phyloP scores from a whole-genome alignment of 1,139 yeast genomes.

The Candida sojae region DNA sequence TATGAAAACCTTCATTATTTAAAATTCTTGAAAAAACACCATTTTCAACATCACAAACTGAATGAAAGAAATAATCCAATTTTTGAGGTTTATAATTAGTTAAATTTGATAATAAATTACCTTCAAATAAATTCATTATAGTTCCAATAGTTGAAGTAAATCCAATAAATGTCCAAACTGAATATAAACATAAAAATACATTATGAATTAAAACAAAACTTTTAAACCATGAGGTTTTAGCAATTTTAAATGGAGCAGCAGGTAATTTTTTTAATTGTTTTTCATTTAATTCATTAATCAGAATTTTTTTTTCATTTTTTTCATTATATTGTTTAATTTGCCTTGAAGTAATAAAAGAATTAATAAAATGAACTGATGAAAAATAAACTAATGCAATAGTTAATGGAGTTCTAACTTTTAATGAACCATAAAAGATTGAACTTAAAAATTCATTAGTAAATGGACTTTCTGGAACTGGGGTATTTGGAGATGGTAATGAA shows the following conservation, averaged over 20 bases:
- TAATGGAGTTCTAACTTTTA: conserved; percentile 52
- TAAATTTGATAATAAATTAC: conserved; percentile 13
- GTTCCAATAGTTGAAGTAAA: conserved; percentile 54
- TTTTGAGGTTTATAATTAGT: conserved; percentile 11
- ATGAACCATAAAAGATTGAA: conserved; percentile 28
- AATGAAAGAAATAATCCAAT: conserved; percentile 47
- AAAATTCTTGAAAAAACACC: conserved; percentile 51
- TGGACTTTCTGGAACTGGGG: conserved; percentile 40
- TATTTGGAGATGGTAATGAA: conserved; percentile 29
- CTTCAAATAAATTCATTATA: conserved; percentile 32
- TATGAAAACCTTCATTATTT: conserved; percentile 30
- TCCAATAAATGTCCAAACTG: conserved; percentile 75
- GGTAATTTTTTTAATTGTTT: conserved; percentile 33
- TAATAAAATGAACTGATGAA: conserved; percentile 56
- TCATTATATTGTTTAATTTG: conserved; percentile 29
- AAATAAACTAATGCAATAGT: conserved; percentile 64
- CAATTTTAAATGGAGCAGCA: conserved; percentile 56
- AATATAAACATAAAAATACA: conserved; percentile 61
- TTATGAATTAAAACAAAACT: conserved; percentile 63
- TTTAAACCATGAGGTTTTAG: conserved; percentile 51
- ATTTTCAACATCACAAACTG: conserved; percentile 61
- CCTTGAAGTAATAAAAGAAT: conserved; percentile 41
- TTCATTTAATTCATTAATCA: conserved; percentile 6
- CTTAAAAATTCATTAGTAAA: conserved; percentile 31
- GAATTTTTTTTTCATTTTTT: conserved; percentile 9